Conservation (phyloP, 495 filamentous ascomycete species). For the Collariella sp. region DNA sequence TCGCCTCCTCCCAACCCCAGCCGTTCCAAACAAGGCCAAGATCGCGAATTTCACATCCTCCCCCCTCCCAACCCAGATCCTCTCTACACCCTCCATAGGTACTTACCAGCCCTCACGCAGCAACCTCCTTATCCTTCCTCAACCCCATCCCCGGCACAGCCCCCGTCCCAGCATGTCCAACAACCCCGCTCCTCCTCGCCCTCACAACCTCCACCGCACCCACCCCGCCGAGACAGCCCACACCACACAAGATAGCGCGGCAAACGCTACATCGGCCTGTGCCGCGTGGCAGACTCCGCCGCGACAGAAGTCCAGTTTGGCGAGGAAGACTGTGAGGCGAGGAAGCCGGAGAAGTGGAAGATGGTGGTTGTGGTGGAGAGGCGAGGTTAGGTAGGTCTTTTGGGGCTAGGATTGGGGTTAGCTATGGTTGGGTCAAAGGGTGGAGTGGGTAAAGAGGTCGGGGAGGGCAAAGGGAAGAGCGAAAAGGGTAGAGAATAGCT, state of each 20-base stretch:
- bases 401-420: conserved; percentile 29
- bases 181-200: conserved; percentile 18
- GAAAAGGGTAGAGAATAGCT: background rate
- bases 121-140: background rate
- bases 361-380: conserved; percentile 57
- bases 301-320: conserved; percentile 44
- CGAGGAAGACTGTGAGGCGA: conserved; percentile 62
- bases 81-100: background rate
- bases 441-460: background rate
- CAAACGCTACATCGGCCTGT: conserved; percentile 40
- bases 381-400: conserved; percentile 52
- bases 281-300: conserved; percentile 43
- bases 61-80: background rate
- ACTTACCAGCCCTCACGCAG: background rate
- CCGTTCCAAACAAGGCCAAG: too few relatives aligned
- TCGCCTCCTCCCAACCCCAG: background rate
- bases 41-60: too few relatives aligned
- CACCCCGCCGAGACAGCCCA: conserved; percentile 36
- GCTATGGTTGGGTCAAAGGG: conserved; percentile 21
- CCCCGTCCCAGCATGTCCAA: background rate
- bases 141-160: background rate
- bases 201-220: conserved; percentile 33
- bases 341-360: conserved; percentile 77
- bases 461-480: background rate
- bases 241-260: conserved; percentile 34